phyloP scores from a whole-genome alignment of 2,329 filamentous ascomycete species.

The Dryadomyces quercus-mongolicae region DNA sequence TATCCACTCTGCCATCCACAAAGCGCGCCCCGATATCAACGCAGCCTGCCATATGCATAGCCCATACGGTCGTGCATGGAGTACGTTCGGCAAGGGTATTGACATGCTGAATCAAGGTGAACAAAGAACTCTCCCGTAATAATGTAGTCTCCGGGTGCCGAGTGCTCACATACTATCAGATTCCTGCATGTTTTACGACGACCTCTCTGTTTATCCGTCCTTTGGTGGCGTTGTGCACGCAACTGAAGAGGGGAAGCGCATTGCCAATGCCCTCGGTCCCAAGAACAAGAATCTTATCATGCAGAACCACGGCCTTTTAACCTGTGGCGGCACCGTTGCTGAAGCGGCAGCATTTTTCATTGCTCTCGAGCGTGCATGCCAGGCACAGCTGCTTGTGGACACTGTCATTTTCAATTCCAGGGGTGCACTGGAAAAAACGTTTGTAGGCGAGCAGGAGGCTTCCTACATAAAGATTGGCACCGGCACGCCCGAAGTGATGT shows the following conservation, averaged over 20 bases:
- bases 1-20: conserved; percentile 56
- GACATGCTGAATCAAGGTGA: conserved; percentile 57
- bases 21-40: conserved; percentile 51
- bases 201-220: conserved; percentile 41
- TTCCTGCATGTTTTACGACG: conserved; percentile 40
- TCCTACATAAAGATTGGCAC: conserved; percentile 18
- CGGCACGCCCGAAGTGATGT: conserved; percentile 19
- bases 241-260: conserved; percentile 38
- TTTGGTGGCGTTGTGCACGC: conserved; percentile 48
- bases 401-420: conserved; percentile 20
- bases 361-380: conserved; percentile 54
- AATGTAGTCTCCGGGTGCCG: conserved; percentile 40
- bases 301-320: conserved; percentile 48
- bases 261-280: conserved; percentile 40
- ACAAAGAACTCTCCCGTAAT: neutral
- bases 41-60: conserved; percentile 59
- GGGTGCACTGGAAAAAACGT: conserved; percentile 16
- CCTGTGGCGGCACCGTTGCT: conserved; percentile 47
- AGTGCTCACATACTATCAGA: conserved; percentile 42
- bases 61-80: conserved; percentile 54
- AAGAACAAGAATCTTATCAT: conserved; percentile 39
- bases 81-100: conserved; percentile 46
- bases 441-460: conserved; percentile 29
- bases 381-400: conserved; percentile 54
- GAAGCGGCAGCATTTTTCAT: conserved; percentile 47